Evolutionary conservation across 2,329 filamentous ascomycete genomes (phyloP), one percentile per base, ranked within the genome.

Genomic region (Fusarium anguioides): DNA sequence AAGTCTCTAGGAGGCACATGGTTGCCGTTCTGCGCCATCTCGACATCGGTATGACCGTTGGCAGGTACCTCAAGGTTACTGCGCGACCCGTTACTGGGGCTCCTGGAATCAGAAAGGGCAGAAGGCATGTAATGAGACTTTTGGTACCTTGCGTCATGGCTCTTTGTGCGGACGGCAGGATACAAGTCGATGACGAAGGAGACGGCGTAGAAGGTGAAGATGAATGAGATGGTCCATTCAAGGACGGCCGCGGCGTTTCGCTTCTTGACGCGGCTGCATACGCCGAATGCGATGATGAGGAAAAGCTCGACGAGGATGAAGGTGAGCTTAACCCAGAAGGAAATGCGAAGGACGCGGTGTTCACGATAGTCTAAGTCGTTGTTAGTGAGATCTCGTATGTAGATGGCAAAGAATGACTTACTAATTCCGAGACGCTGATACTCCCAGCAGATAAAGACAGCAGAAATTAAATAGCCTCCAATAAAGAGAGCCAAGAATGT

Each of bases 131-230:
- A 52, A 7, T 20, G 23, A 14, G 69, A 61, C 61, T 78, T 80
- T 5, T 66, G 58, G 23, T 76, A 79, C 33, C 78, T 72, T 18
- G 70, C 55, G 20, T 65, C 58, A 21, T 56, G 73, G 8, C 57
- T 47, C 56, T 85, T 87, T 12, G 88, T 91, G 64, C 86, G 82
- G 4, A 91, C 82, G 12, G 93, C 92, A 0, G 96, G 96, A 66
- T 92, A 84, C 47, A 99, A 87, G 80, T 99, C 95, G 75, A 97
- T 84, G 74, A 91, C 86, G 82, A 97, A 98, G 63, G 91, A 93
- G 65, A 95, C 86, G 63, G 96, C 84, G 80, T 97, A 98, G 75
- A 94, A 91, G 51, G 91, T 92, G 81, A 94, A 97, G 75, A 97
- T 84, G 74, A 97, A 89, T 29, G 93, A 87, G 67, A 97, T 88